Base-by-base conservation (phyloP, 2,329 filamentous ascomycete genomes). In the Plectosphaerella sp. region DNA sequence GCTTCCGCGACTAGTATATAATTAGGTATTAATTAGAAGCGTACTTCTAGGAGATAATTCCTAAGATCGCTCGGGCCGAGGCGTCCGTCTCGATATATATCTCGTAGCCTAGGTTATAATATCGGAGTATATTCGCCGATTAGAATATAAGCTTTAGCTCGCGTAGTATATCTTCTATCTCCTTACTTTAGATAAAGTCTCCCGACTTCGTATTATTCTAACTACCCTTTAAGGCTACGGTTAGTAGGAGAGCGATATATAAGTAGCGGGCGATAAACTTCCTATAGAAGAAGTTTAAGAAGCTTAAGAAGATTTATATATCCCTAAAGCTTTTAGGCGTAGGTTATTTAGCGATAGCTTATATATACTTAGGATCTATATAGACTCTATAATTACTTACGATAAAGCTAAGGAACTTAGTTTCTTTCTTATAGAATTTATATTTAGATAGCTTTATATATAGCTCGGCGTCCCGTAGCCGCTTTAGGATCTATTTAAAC, bases 251-350 rank as follows among this genome's bases (percentile, higher is more conserved):
- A 15, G 20, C n/a, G 22, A 45, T 45, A 24, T 24, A 12, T 15
- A 20, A 52, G 43, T 49, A 57, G 14, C 52, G 47, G 6, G n/a
- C 10, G 28, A 57, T 57, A 57, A 57, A 57, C 7, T 47, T 42
- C 15, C 50, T 49, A 45, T 54, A n/a, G n/a, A n/a, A 57, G 33
- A 57, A 57, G n/a, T 53, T 55, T 16, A n/a, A 49, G 52, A 53
- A 53, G 2, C 49, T 25, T 49, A 57, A n/a, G 35, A 57, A 57
- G 9, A 18, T 45, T 43, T 49, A 51, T n/a, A 53, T 42, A 39
- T 51, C 48, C 22, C 22, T 22, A 37, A 48, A 16, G 43, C n/a
- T 45, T 46, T 28, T 37, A 24, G 22, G 20, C 5, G 12, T 9
- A 11, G 43, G 43, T 15, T 46, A 54, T 16, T 48, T 22, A n/a